Evolutionary conservation across 257 asterid species (phyloP).

Genomic region (Ehretia macrophylla): DNA sequence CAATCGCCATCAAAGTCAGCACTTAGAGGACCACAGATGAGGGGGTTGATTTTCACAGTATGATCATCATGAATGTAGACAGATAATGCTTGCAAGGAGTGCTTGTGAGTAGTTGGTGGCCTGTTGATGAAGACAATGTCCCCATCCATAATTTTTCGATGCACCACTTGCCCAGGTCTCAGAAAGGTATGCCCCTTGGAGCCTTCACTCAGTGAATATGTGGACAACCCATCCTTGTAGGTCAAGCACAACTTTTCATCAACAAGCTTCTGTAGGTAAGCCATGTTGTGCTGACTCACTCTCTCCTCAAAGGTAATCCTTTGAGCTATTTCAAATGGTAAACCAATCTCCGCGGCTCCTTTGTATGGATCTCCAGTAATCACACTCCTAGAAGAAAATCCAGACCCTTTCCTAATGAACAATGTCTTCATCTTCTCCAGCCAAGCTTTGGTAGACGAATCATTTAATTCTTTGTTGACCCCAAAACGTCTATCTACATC

Average conservation of each 20-base stretch:
- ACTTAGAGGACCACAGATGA: constrained; percentile 88
- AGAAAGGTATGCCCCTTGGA: constrained; percentile 90
- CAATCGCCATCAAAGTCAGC: constrained; percentile 99
- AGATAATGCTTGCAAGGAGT: constrained; percentile 81
- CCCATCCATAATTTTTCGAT: constrained; percentile 91
- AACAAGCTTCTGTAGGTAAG: constrained; percentile 72
- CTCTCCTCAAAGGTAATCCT: constrained; percentile 87
- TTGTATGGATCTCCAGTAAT: constrained; percentile 91
- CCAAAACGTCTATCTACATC: constrained; percentile 91
- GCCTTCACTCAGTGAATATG: constrained; percentile 86
- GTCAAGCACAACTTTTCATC: constrained; percentile 82
- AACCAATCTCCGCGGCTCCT: constrained; percentile 88
- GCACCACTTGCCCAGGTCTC: constrained; percentile 90
- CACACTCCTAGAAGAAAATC: constrained; percentile 95
- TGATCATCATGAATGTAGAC: constrained; percentile 89
- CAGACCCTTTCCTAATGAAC: constrained; percentile 94
- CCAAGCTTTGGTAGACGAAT: constrained; percentile 92
- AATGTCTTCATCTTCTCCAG: constrained; percentile 94
- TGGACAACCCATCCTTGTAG: constrained; percentile 67
- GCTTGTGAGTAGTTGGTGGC: constrained; percentile 98
- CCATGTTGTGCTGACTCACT: constrained; percentile 76
- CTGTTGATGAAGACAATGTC: constrained; percentile 87
- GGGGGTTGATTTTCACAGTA: constrained; percentile 90
- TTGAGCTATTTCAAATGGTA: constrained; percentile 89
- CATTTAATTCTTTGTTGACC: constrained; percentile 56